These are phyloP conservation scores for Wallacemonas sp. DNA, from an alignment of 208 protist species.

Conservation along the genomic window DNA sequence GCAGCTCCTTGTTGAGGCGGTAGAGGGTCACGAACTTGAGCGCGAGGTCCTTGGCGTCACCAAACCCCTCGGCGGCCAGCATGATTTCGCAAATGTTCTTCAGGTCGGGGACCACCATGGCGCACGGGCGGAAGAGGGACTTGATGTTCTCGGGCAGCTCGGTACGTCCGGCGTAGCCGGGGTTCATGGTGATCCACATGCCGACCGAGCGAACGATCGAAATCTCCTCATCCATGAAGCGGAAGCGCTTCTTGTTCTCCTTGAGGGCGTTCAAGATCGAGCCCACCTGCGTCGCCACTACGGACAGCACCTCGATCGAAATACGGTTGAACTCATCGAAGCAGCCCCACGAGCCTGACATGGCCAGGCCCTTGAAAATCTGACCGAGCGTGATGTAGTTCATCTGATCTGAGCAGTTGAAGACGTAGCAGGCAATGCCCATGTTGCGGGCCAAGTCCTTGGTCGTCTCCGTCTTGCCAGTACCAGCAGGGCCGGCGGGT, in stretches of 20 bases:
- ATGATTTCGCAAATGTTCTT: slow-evolving; percentile 99
- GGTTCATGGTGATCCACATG: slow-evolving; percentile 98
- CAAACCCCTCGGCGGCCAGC: slow-evolving; percentile 97
- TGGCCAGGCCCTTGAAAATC: slow-evolving; percentile 97
- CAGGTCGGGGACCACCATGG: slow-evolving; percentile 98
- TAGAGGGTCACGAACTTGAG: slow-evolving; percentile 99
- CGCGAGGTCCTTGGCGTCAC: slow-evolving; percentile 95
- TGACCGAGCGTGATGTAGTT: slow-evolving; percentile 97
- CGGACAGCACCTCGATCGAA: slow-evolving; percentile 97
- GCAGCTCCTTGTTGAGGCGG: slow-evolving; percentile 95
- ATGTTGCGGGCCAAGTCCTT: slow-evolving; percentile 95
- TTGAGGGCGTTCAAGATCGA: slow-evolving; percentile 98
- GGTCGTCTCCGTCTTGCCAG: slow-evolving; percentile 95
- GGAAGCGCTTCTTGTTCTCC: slow-evolving; percentile 94
- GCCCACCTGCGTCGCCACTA: slow-evolving; percentile 98
- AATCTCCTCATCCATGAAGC: slow-evolving; percentile 96
- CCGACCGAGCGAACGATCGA: slow-evolving; percentile 87
- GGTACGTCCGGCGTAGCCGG: slow-evolving; percentile 96
- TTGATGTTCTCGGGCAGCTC: slow-evolving; percentile 98
- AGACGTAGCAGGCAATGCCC: slow-evolving; percentile 95
- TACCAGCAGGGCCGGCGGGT: slow-evolving; percentile 93
- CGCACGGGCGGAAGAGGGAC: slow-evolving; percentile 96
- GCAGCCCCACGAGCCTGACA: slow-evolving; percentile 97
- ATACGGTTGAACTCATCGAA: slow-evolving; percentile 98
- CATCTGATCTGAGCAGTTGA: slow-evolving; percentile 99